phyloP scores from a whole-genome alignment of 768 basidiomycete species.

The Boletus fagicola region DNA sequence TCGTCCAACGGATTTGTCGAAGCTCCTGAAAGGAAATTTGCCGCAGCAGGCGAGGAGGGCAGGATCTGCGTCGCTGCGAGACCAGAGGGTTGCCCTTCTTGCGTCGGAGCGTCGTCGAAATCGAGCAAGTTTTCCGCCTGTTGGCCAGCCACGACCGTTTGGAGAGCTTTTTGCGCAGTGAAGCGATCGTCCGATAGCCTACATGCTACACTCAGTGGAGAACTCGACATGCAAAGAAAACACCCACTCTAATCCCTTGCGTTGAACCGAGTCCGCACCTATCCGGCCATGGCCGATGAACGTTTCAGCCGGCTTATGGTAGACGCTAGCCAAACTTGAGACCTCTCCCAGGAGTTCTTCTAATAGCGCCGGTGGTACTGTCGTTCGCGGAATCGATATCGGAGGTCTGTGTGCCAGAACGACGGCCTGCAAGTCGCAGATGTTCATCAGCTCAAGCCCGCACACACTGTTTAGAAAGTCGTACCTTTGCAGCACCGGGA shows the following conservation, averaged over 20 bases:
- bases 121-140: constrained; percentile 94
- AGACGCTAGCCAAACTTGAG: constrained; percentile 87
- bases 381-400: constrained; percentile 89
- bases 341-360: constrained; percentile 93
- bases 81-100: constrained; percentile 63
- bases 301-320: constrained; percentile 95
- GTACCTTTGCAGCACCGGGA: constrained; percentile 90
- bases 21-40: constrained; percentile 71
- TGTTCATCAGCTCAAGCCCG: neutral
- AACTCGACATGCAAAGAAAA: constrained; percentile 1
- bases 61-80: constrained; percentile 76
- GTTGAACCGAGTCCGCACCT: constrained; percentile 74
- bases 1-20: constrained; percentile 91
- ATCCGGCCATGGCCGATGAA: constrained; percentile 92
- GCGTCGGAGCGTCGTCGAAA: constrained; percentile 72
- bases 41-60: constrained; percentile 68
- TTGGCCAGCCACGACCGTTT: constrained; percentile 88
- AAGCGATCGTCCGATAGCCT: constrained; percentile 68
- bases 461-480: neutral
- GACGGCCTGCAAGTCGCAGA: constrained; percentile 52
- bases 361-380: constrained; percentile 79
- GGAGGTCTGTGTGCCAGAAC: constrained; percentile 91
- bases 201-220: constrained; percentile 1
- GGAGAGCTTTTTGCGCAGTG: constrained; percentile 78
- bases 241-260: constrained; percentile 59